phyloP scores from a whole-genome alignment of 2,329 filamentous ascomycete species.

The Cladophialophora psammophila region DNA sequence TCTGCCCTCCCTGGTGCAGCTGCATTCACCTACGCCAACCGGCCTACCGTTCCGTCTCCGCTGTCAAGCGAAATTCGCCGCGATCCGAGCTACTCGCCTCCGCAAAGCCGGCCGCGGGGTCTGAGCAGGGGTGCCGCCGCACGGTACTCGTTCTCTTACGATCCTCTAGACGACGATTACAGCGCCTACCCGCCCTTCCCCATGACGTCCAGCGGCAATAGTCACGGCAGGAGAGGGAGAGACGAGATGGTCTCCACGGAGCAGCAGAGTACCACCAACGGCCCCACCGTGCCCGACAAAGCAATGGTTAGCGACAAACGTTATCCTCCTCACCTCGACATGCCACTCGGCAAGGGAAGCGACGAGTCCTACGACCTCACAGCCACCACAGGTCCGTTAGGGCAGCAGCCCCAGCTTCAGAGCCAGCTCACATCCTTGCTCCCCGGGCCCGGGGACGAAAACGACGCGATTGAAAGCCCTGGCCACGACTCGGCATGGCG shows the following conservation, averaged over 20 bases:
- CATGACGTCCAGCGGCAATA: neutral
- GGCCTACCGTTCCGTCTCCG: constrained; percentile 31
- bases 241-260: neutral
- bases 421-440: neutral
- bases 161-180: constrained; percentile 6
- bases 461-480: constrained; percentile 2
- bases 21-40: constrained; percentile 27
- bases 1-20: constrained; percentile 22
- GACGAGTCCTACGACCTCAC: constrained; percentile 19
- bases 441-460: neutral
- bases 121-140: constrained; percentile 15
- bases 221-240: neutral
- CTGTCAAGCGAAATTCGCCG: constrained; percentile 32
- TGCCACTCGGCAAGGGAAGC: constrained; percentile 25
- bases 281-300: constrained; percentile 1
- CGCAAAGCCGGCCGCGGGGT: constrained; percentile 12
- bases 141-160: constrained; percentile 12
- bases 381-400: constrained; percentile 4
- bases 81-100: constrained; percentile 13
- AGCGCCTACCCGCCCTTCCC: constrained; percentile 10
- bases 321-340: constrained; percentile 32
- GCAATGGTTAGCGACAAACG: constrained; percentile 32
- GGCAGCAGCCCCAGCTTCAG: constrained; percentile 16
- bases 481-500: constrained; percentile 32
- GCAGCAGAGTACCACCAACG: neutral